Evolutionary conservation across 2,329 filamentous ascomycete genomes (phyloP).

Genomic region (Lachnellula subtilissima): DNA sequence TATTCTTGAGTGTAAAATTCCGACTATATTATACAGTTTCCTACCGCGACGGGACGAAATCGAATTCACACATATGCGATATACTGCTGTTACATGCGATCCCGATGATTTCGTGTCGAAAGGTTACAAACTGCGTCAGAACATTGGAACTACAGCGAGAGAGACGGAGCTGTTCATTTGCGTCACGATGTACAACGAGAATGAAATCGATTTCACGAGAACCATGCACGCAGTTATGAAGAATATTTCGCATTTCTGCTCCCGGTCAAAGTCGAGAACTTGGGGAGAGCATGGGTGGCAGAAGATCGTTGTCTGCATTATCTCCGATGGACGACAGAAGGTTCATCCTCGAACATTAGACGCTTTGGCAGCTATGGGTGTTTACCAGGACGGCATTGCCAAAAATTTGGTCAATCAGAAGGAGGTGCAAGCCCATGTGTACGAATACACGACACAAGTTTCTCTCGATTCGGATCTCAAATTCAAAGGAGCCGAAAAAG

Average conservation of each 20-base stretch:
- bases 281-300: constrained; percentile 99
- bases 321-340: constrained; percentile 88
- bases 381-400: constrained; percentile 96
- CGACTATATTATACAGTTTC: constrained; percentile 96
- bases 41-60: constrained; percentile 86
- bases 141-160: constrained; percentile 74
- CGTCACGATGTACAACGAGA: constrained; percentile 98
- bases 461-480: constrained; percentile 93
- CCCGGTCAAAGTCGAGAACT: constrained; percentile 81
- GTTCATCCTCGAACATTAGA: constrained; percentile 92
- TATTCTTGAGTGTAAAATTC: constrained; percentile 97
- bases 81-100: constrained; percentile 97
- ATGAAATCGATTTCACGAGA: constrained; percentile 91
- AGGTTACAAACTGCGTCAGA: constrained; percentile 90
- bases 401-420: constrained; percentile 98
- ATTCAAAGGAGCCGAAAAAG: constrained; percentile 98
- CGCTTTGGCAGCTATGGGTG: constrained; percentile 90
- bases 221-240: constrained; percentile 99
- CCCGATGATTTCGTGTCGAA: constrained; percentile 86
- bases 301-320: constrained; percentile 97
- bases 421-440: constrained; percentile 93
- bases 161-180: constrained; percentile 97
- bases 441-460: constrained; percentile 98
- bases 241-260: constrained; percentile 96
- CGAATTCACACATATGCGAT: constrained; percentile 98